Base-by-base conservation (phyloP, 805 yeast species). In the Saturnispora diversa region DNA sequence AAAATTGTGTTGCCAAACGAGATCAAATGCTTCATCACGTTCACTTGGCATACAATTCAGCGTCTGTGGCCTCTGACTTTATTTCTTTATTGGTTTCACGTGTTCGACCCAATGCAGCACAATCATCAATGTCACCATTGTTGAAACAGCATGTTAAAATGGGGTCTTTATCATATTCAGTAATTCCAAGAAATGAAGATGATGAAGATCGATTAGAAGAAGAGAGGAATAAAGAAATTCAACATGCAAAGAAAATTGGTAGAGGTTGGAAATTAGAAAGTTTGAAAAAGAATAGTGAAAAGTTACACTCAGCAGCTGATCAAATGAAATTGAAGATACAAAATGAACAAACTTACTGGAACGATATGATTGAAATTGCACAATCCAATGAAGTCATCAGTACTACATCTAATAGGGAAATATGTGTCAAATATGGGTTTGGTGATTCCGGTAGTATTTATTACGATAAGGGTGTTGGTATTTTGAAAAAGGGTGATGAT, bases 371-470 rank as follows among this genome's bases (percentile, higher is more conserved):
- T 16, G 59, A 61, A 6, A 61, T 70, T 4, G 71, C 72, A 12
- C 53, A 65, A 36, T 58, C 63, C 4, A 65, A 70, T 42, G 94
- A 84, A 53, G 76, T 78, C 1, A 58, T 88, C 10, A 78, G 80
- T 52, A 84, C 82, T 49, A 68, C 80, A 2, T 15, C 21, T 9
- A 26, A 35, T 12, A 38, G 12, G 0, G 68, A 75, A 10, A 72
- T 76, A 6, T 94, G 90, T 4, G 81, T 90, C 27, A 85, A 84
- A 51, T 92, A 83, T 54, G 97, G 97, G 0, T 90, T 75, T 62
- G 88, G 82, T 13, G 97, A 88, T 58, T 77, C 94, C 0, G 98
- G 97, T 0, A 84, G 95, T 1, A 73, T 67, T 16, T 85, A 75
- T 52, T 61, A 60, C 42, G 88, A 84, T 50, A 70, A 73, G 47